Base-by-base conservation (phyloP, 2,329 filamentous ascomycete genomes). In the Cercospora citrullina region DNA sequence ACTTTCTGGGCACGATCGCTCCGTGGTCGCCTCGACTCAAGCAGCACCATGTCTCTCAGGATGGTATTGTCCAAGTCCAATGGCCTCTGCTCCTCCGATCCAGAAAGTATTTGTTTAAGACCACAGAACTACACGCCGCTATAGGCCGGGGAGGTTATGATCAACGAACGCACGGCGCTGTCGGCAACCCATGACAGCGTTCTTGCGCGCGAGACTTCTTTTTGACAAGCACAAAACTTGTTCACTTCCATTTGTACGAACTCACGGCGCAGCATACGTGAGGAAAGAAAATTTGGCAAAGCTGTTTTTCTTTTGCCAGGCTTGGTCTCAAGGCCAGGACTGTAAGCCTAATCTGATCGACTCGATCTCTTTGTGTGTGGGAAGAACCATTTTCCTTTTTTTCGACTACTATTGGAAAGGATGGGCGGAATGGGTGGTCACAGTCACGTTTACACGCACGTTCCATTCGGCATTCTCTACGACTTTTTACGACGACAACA, bases 91-190 rank as follows among this genome's bases (percentile, higher is more conserved):
- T n/a, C 45, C 12, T 23, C 5, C 45, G 3, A 51, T 26, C n/a
- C 21, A 23, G 45, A 51, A 39, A 51, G 45, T 51, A 51, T 51
- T 51, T 51, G 45, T 51, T 51, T 51, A 10, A 51, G 21, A 48
- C 45, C 16, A 51, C 60, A 62, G 45, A 51, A 51, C 45, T 51
- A 51, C 45, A 51, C 45, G 45, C 45, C 45, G 45, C 45, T 51
- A 26, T 14, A 23, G 33, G 58, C 12, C 16, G 51, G 64, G 64
- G 42, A 61, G 68, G 48, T 30, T 60, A 63, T 63, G 63, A 64
- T 62, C 42, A 57, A 67, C 64, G 67, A 60, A 68, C 68, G 69
- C 64, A 70, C 55, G 69, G 72, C 70, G 72, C 68, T 70, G 69
- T 69, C n/a, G 71, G 71, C 67, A 60, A 64, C 45, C 57, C 45